These are phyloP conservation scores for Oemleria cerasiformis DNA, from an alignment of 306 rosid species.

Conservation along the genomic window DNA sequence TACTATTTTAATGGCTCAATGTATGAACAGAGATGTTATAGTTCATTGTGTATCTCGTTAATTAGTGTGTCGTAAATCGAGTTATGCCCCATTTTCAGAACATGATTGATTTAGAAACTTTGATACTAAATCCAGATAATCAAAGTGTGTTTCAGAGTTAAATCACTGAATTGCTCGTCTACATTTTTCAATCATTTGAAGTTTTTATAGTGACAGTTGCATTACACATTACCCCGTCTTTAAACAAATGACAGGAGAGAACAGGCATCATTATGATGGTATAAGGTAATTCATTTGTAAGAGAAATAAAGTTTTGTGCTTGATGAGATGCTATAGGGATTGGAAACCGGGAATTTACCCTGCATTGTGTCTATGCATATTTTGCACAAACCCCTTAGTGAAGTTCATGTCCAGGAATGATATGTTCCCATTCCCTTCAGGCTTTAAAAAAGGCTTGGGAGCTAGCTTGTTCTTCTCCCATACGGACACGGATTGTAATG, in stretches of 20 bases:
- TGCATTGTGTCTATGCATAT: background rate
- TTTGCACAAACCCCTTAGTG: background rate
- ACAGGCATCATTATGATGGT: too few relatives aligned
- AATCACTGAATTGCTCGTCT: background rate
- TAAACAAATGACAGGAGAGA: too few relatives aligned
- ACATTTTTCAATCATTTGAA: background rate
- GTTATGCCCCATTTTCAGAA: background rate
- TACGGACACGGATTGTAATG: conserved; percentile 34
- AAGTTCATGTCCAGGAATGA: background rate
- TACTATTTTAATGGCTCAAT: background rate
- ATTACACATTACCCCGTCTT: too few relatives aligned
- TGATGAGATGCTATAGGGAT: background rate
- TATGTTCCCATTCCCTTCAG: conserved; percentile 32
- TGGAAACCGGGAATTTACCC: background rate
- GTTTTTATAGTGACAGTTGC: too few relatives aligned
- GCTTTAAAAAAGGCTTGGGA: conserved; percentile 68
- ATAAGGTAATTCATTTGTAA: background rate
- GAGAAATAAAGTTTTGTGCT: background rate
- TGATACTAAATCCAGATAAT: background rate
- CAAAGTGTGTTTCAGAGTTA: background rate
- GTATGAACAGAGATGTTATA: background rate
- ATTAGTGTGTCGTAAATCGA: background rate
- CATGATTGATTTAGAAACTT: background rate
- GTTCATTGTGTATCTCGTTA: background rate
- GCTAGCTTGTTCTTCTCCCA: conserved; percentile 56